Evolutionary conservation across 768 basidiomycete species (phyloP).

Genomic region (Collybia nuda): DNA sequence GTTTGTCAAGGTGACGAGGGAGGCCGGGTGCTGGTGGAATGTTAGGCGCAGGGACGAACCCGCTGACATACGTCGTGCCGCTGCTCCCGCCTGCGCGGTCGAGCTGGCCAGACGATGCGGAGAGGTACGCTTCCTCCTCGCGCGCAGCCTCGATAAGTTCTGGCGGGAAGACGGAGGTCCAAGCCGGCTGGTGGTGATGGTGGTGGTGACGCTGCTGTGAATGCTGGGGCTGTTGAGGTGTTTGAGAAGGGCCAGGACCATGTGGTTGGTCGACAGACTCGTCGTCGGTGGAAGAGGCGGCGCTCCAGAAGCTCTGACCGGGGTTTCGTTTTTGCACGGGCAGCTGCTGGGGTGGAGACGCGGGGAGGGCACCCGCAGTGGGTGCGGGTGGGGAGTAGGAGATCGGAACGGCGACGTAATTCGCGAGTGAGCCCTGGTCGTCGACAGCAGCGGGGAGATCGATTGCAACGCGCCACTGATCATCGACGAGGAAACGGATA

Average conservation of each 20-base stretch:
- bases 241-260: slow-evolving; percentile 2
- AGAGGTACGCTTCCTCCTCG: slow-evolving; percentile 80
- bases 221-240: slow-evolving; percentile 8
- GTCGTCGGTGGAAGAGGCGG: slow-evolving; percentile 34
- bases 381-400: slow-evolving; percentile 25
- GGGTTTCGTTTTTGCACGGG: slow-evolving; percentile 19
- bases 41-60: slow-evolving; percentile 63
- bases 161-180: slow-evolving; percentile 80
- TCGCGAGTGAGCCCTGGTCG: slow-evolving; percentile 91
- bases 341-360: slow-evolving; percentile 30
- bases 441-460: slow-evolving; percentile 85
- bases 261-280: slow-evolving; percentile 20
- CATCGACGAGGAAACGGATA: slow-evolving; percentile 93
- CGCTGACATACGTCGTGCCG: slow-evolving; percentile 26
- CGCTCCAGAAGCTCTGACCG: slow-evolving; percentile 43
- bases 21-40: slow-evolving; percentile 87
- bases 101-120: slow-evolving; percentile 39
- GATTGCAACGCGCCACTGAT: slow-evolving; percentile 75
- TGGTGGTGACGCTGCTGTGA: slow-evolving; percentile 13
- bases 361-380: slow-evolving; percentile 14
- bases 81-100: slow-evolving; percentile 16
- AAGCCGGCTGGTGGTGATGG: slow-evolving; percentile 35
- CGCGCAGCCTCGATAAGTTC: slow-evolving; percentile 78
- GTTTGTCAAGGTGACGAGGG: slow-evolving; percentile 90
- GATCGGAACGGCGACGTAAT: slow-evolving; percentile 78